These are phyloP conservation scores for Effrenium voratum DNA, from an alignment of 73 alveolate species.

Conservation along the genomic window DNA sequence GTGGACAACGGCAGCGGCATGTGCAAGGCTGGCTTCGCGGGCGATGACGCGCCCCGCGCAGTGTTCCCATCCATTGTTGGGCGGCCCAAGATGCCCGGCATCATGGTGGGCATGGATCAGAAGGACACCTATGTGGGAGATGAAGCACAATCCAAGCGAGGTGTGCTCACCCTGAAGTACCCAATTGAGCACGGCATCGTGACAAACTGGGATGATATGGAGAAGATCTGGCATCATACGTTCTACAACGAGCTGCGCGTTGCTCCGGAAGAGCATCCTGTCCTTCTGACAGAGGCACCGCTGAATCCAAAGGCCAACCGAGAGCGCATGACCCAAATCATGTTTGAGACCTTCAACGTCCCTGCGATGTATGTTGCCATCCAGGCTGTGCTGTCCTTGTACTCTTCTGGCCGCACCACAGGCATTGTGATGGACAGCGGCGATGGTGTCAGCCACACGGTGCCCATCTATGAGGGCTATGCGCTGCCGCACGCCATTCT, in stretches of 20 bases:
- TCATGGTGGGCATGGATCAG: slow-evolving; percentile 83
- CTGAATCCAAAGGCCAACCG: slow-evolving; percentile 96
- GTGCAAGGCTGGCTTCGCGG: slow-evolving; percentile 99
- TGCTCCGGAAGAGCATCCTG: slow-evolving; percentile 97
- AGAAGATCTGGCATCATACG: slow-evolving; percentile 97
- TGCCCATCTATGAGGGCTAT: slow-evolving; percentile 99
- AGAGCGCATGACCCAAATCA: slow-evolving; percentile 97
- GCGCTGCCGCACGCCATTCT: slow-evolving; percentile 98
- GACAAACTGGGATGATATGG: slow-evolving; percentile 95
- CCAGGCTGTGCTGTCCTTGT: slow-evolving; percentile 97
- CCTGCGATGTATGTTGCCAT: slow-evolving; percentile 98
- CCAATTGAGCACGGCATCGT: slow-evolving; percentile 98
- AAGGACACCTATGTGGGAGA: slow-evolving; percentile 98
- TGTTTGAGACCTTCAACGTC: slow-evolving; percentile 98
- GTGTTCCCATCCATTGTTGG: slow-evolving; percentile 99
- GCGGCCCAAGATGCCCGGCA: slow-evolving; percentile 98
- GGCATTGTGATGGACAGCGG: slow-evolving; percentile 99
- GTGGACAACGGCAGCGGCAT: slow-evolving; percentile 97
- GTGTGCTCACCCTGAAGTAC: slow-evolving; percentile 97
- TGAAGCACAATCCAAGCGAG: slow-evolving; percentile 99
- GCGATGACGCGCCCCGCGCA: slow-evolving; percentile 99
- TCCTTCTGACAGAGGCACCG: slow-evolving; percentile 98
- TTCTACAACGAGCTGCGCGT: slow-evolving; percentile 95
- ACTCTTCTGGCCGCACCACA: slow-evolving; percentile 98
- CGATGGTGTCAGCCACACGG: slow-evolving; percentile 99